Evolutionary conservation across 2,329 filamentous ascomycete genomes (phyloP).

Genomic region (Didymella keratinophila): DNA sequence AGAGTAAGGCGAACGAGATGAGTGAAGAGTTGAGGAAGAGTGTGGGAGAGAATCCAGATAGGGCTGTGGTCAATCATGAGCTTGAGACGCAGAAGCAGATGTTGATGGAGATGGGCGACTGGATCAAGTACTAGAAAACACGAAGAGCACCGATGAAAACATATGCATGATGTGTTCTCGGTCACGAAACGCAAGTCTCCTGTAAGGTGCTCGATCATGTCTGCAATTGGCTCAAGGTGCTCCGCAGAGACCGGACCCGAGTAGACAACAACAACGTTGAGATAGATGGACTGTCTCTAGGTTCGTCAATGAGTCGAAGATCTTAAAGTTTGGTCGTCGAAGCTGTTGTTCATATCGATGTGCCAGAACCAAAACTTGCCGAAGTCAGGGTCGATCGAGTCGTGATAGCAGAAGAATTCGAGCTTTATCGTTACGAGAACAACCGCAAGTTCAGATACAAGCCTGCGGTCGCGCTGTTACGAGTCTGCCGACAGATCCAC

Average conservation of each 20-base stretch:
- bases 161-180: background rate
- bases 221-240: background rate
- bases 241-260: background rate
- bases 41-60: conserved; percentile 32
- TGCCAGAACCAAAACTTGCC: no score
- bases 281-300: background rate
- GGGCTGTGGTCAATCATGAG: conserved; percentile 31
- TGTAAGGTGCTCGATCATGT: background rate
- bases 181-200: background rate
- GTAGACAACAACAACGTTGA: no score
- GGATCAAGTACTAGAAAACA: conserved; percentile 20
- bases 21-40: conserved; percentile 30
- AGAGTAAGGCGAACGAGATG: conserved; percentile 49
- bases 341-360: no score
- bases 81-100: conserved; percentile 39
- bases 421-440: background rate
- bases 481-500: no score
- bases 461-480: no score
- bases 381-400: background rate
- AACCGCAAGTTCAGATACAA: no score
- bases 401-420: background rate
- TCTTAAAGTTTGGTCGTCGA: no score
- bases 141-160: background rate
- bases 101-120: conserved; percentile 44
- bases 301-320: no score